Evolutionary conservation across 1,139 yeast genomes (phyloP), one percentile per base, ranked within the genome.

Genomic region (Chernovozyma aurita): DNA sequence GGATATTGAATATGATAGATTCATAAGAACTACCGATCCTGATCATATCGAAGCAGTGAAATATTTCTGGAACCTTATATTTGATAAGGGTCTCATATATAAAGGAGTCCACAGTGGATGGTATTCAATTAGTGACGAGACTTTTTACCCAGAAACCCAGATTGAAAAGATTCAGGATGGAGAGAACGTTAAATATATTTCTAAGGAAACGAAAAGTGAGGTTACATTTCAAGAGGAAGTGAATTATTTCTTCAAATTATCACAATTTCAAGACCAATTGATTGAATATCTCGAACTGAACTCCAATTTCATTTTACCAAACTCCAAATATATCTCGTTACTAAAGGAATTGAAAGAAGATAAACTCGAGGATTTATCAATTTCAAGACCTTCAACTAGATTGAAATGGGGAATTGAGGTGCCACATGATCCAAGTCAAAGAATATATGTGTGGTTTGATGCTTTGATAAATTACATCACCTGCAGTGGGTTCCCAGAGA

Each of bases 391-490:
- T 0, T 56, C 80, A 0, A 61, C 79, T 12, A 65, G 98, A 38
- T 69, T 90, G 33, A 63, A 71, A 24, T 92, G 99, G 99, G 97
- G 97, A 0, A 83, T 92, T 21, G 76, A 77, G 2, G 97, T 92
- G 0, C 98, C 98, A 0, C 67, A 70, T 25, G 97, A 92, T 49
- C 64, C 72, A 0, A 49, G 78, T 0, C 97, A 92, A 52, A 81
- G 75, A 36, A 81, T 92, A 41, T 92, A 92, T 50, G 99, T 92
- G 8, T 92, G 99, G 99, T 84, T 92, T 43, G 99, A 92, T 61
- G 99, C 99, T 0, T 69, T 92, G 37, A 70, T 85, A 33, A 92
- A 88, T 53, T 92, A 92, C 54, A 41, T 88, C 8, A 85, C 97
- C 0, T 77, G 87, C 0, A 68, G 81, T 3, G 88, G 86, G 2